Evolutionary conservation across 2,329 filamentous ascomycete species (phyloP).

Genomic region (Aspergillus hortae): DNA sequence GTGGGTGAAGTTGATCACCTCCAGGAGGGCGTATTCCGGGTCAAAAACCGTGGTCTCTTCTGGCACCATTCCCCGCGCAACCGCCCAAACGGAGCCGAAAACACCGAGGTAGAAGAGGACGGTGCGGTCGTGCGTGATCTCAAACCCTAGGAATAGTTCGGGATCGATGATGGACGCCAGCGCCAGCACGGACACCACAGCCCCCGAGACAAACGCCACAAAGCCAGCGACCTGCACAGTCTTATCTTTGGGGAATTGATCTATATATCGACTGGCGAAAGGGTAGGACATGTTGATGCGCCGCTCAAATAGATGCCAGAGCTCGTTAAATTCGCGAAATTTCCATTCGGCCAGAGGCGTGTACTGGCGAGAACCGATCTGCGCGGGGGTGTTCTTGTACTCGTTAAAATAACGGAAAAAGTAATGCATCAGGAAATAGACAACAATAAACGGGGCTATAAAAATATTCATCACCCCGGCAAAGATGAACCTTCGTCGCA

Average conservation of each 20-base stretch:
- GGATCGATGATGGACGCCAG: conserved; percentile 83
- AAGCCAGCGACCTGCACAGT: conserved; percentile 81
- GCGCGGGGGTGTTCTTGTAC: conserved; percentile 88
- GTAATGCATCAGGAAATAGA: conserved; percentile 81
- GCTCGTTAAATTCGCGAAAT: conserved; percentile 96
- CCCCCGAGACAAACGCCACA: conserved; percentile 81
- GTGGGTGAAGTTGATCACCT: conserved; percentile 89
- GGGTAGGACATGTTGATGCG: conserved; percentile 92
- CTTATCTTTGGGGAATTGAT: conserved; percentile 95
- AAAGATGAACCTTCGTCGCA: conserved; percentile 75
- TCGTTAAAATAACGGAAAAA: conserved; percentile 97
- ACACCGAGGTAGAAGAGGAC: conserved; percentile 87
- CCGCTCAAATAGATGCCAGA: conserved; percentile 86
- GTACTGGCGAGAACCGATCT: conserved; percentile 83
- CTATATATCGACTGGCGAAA: conserved; percentile 85
- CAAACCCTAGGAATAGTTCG: conserved; percentile 85
- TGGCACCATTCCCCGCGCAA: conserved; percentile 76
- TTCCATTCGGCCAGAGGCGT: conserved; percentile 96
- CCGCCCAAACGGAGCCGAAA: conserved; percentile 77
- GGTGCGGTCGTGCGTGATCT: conserved; percentile 83
- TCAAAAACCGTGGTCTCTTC: conserved; percentile 89
- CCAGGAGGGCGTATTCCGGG: conserved; percentile 80
- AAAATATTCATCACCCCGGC: conserved; percentile 83
- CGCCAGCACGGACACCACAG: conserved; percentile 79
- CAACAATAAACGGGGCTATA: conserved; percentile 80